Conservation (phyloP, 495 filamentous ascomycete species). For the Neurospora hispaniola region DNA sequence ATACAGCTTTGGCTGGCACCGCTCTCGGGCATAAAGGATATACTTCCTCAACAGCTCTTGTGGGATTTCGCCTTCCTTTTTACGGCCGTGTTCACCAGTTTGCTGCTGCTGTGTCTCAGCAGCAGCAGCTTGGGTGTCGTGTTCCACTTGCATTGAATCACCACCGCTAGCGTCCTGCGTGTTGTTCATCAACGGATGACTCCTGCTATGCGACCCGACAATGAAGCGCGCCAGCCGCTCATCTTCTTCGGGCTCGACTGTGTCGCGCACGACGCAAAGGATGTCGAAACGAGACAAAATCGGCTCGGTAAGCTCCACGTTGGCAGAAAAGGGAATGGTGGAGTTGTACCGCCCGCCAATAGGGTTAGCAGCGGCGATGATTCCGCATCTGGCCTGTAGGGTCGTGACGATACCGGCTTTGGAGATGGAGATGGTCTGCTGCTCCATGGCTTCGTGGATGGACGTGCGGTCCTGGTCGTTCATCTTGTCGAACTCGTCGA, state of each 20-base stretch:
- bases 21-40: conserved; percentile 90
- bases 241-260: conserved; percentile 93
- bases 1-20: conserved; percentile 83
- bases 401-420: conserved; percentile 99
- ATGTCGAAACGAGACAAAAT: conserved; percentile 99
- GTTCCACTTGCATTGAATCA: conserved; percentile 53
- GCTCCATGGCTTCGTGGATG: conserved; percentile 99
- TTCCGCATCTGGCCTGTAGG: conserved; percentile 92
- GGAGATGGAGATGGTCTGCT: conserved; percentile 99
- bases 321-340: conserved; percentile 86
- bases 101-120: background rate
- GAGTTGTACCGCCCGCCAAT: conserved; percentile 95
- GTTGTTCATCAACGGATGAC: conserved; percentile 64
- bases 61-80: conserved; percentile 69
- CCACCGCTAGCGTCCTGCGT: conserved; percentile 30
- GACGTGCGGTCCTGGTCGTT: conserved; percentile 97
- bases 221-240: conserved; percentile 93
- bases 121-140: conserved; percentile 20
- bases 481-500: conserved; percentile 99
- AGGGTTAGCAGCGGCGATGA: conserved; percentile 95
- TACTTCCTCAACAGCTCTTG: conserved; percentile 94
- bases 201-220: conserved; percentile 80
- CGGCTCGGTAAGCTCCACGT: conserved; percentile 94
- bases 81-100: conserved; percentile 23
- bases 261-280: conserved; percentile 91